Evolutionary conservation across 768 basidiomycete species (phyloP).

Genomic region (Termitomyces sp.): DNA sequence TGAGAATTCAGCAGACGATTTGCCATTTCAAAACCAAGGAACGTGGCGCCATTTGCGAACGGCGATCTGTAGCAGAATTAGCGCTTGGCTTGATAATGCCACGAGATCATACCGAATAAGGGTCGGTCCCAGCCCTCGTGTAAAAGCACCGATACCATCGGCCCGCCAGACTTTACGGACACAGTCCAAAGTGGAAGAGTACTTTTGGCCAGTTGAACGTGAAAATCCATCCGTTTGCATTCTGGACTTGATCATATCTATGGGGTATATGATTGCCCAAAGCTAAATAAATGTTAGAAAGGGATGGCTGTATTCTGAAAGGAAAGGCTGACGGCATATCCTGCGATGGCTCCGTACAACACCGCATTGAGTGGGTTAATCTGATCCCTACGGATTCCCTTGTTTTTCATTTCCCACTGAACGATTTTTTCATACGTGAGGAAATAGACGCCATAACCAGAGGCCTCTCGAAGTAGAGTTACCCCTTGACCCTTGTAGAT

Average conservation of each 20-base stretch:
- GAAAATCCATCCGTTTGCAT: slow-evolving; percentile 94
- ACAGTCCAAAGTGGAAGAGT: slow-evolving; percentile 77
- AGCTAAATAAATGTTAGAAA: slow-evolving; percentile 38
- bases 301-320: neutral
- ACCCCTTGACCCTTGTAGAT: slow-evolving; percentile 92
- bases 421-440: slow-evolving; percentile 89
- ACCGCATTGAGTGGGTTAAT: slow-evolving; percentile 74
- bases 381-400: slow-evolving; percentile 68
- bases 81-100: neutral
- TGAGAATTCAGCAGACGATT: slow-evolving; percentile 57
- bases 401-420: slow-evolving; percentile 75
- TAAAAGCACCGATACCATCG: slow-evolving; percentile 84
- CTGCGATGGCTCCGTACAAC: slow-evolving; percentile 86
- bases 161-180: slow-evolving; percentile 76
- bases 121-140: slow-evolving; percentile 87
- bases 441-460: slow-evolving; percentile 87
- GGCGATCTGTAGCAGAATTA: slow-evolving; percentile 56
- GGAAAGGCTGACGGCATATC: slow-evolving; percentile 67
- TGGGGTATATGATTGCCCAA: slow-evolving; percentile 92
- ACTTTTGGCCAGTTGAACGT: slow-evolving; percentile 70
- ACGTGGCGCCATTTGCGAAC: slow-evolving; percentile 95
- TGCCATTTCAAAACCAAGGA: slow-evolving; percentile 93
- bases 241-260: slow-evolving; percentile 94
- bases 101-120: slow-evolving; percentile 63
- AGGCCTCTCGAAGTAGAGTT: slow-evolving; percentile 78